Evolutionary conservation across 495 filamentous ascomycete genomes (phyloP).

Genomic region (Penicillium robsamsonii): DNA sequence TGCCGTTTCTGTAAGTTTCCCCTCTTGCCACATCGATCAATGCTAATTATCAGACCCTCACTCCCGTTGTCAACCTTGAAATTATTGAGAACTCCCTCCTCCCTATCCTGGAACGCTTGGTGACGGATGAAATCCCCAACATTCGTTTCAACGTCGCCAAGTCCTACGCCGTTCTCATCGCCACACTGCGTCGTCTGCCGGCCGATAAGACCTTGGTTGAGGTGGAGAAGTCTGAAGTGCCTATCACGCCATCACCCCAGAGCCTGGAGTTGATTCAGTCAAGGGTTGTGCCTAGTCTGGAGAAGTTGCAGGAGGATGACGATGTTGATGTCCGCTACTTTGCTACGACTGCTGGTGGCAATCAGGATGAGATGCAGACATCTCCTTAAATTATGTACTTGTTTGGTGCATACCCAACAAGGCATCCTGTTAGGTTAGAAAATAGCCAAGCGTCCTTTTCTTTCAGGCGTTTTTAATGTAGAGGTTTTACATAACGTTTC

Average conservation of each 20-base stretch:
- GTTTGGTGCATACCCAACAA: slow-evolving; percentile 13
- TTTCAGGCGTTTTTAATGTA: slow-evolving; percentile 45
- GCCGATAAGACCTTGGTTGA: slow-evolving; percentile 80
- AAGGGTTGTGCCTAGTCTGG: slow-evolving; percentile 82
- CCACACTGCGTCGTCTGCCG: slow-evolving; percentile 84
- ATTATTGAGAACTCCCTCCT: slow-evolving; percentile 91
- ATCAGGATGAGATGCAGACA: slow-evolving; percentile 51
- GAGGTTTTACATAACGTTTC: slow-evolving; percentile 33
- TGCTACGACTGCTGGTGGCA: slow-evolving; percentile 66
- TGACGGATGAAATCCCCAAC: slow-evolving; percentile 92
- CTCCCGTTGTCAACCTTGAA: slow-evolving; percentile 84
- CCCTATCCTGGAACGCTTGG: slow-evolving; percentile 91
- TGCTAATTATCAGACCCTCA: slow-evolving; percentile 70
- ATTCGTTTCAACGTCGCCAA: slow-evolving; percentile 99
- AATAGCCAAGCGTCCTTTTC: slow-evolving; percentile 42
- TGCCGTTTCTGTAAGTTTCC: slow-evolving; percentile 82
- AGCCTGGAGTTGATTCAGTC: slow-evolving; percentile 83
- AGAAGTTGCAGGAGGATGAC: slow-evolving; percentile 92
- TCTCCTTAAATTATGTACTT: slow-evolving; percentile 36
- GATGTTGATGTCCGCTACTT: slow-evolving; percentile 98
- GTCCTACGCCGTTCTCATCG: slow-evolving; percentile 86
- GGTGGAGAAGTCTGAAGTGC: slow-evolving; percentile 72
- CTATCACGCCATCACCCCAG: slow-evolving; percentile 60
- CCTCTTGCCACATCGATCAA: slow-evolving; percentile 1
- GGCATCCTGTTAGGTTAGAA: slow-evolving; percentile 38